These are phyloP conservation scores for Aspergillus haitiensis DNA, from an alignment of 495 filamentous ascomycete genomes.

Conservation along the genomic window DNA sequence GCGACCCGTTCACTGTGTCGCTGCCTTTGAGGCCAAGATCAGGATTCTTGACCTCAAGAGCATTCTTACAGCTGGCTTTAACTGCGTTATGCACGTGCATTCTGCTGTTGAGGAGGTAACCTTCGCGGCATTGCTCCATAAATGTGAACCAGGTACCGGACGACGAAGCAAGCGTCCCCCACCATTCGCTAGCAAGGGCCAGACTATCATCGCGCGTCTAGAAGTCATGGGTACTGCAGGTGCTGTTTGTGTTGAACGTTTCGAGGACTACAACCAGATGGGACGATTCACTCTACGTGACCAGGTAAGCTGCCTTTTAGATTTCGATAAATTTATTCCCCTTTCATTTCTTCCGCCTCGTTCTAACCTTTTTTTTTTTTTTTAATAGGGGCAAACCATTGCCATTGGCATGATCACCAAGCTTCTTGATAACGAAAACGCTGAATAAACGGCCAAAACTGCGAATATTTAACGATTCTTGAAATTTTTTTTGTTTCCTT, in stretches of 20 bases:
- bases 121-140: slow-evolving; percentile 82
- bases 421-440: slow-evolving; percentile 54
- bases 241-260: slow-evolving; percentile 86
- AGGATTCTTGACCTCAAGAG: slow-evolving; percentile 91
- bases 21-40: slow-evolving; percentile 93
- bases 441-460: slow-evolving; percentile 20
- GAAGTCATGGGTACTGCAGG: slow-evolving; percentile 83
- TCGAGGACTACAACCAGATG: slow-evolving; percentile 91
- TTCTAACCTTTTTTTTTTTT: slow-evolving; percentile 14
- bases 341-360: not conserved
- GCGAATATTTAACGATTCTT: slow-evolving; percentile 7
- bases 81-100: slow-evolving; percentile 85
- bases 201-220: slow-evolving; percentile 89
- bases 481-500: slow-evolving; percentile 4
- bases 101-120: slow-evolving; percentile 96
- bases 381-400: slow-evolving; percentile 81
- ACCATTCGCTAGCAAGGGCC: slow-evolving; percentile 86
- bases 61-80: slow-evolving; percentile 89
- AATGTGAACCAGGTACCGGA: slow-evolving; percentile 93
- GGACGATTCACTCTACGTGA: slow-evolving; percentile 94
- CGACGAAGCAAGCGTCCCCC: slow-evolving; percentile 91
- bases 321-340: not conserved
- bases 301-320: slow-evolving; percentile 59
- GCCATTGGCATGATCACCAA: slow-evolving; percentile 96
- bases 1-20: slow-evolving; percentile 86